Conservation (phyloP, 176 grass and related monocot species). For the Oryza nivara region DNA sequence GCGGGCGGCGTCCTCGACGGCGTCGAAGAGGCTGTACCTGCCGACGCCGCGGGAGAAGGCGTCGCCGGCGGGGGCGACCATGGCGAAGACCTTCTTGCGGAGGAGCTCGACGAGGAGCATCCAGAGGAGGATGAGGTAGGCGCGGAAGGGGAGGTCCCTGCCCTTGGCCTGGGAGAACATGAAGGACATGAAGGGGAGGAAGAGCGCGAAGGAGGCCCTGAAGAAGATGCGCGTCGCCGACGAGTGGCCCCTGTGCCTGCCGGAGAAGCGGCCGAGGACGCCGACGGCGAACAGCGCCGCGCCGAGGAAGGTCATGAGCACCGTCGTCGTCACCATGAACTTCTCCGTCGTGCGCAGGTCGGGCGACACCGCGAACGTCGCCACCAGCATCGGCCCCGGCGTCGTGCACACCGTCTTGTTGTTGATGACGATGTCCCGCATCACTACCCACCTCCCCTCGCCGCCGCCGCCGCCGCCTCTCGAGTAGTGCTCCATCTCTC, state of each 20-base stretch:
- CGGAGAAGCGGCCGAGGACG: constrained; percentile 19
- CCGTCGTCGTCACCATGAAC: constrained; percentile 25
- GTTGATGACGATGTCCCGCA: not conserved
- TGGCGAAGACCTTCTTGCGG: constrained; percentile 39
- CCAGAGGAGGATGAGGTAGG: constrained; percentile 42
- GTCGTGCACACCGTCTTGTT: constrained; percentile 10
- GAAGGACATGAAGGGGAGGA: constrained; percentile 49
- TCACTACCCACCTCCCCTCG: too few relatives aligned
- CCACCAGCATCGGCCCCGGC: not conserved
- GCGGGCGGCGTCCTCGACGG: constrained; percentile 36
- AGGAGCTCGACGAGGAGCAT: constrained; percentile 48
- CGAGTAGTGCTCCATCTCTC: not conserved
- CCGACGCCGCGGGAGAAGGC: not conserved
- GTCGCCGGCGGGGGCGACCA: not conserved
- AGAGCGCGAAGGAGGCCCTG: constrained; percentile 33
- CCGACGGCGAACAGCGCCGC: not conserved
- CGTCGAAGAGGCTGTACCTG: constrained; percentile 12
- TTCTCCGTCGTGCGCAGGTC: constrained; percentile 7
- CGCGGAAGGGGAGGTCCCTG: not conserved
- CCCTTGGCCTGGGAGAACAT: constrained; percentile 37
- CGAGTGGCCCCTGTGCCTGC: not conserved
- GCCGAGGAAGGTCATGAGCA: constrained; percentile 29
- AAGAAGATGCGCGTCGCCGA: constrained; percentile 34
- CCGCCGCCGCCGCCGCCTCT: too few relatives aligned
- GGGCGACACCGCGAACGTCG: not conserved